Base-by-base conservation (phyloP, 768 basidiomycete species). In the Hypsizygus marmoreus region DNA sequence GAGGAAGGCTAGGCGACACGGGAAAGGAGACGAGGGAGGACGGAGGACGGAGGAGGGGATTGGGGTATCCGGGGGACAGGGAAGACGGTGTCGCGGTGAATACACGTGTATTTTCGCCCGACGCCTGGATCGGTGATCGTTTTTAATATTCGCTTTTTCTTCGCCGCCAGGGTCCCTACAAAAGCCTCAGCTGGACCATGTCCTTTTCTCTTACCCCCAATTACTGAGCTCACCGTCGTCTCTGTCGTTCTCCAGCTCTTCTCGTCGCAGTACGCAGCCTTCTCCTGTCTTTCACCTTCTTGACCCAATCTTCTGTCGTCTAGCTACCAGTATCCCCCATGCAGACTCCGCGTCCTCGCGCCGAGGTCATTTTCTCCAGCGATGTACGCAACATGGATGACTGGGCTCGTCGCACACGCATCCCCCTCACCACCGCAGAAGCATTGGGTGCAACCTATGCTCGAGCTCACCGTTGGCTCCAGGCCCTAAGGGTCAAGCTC, bases 341-440 rank as follows among this genome's bases (percentile, higher is more conserved):
- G 68, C 61, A 65, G 49, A 37, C 55, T 39, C 41, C 62, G 22
- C 62, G 60, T 45, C 62, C 75, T 13, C 55, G 62, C 32, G 71
- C 75, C 32, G 79, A 88, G 59, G 80, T 91, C 64, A 75, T 85
- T 50, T 91, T 91, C 63, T 88, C 86, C 53, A 83, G 81, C 64
- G 83, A 88, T 59, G 86, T 91, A 63, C 74, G 74, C 46, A 83
- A 85, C 63, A 88, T 92, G 84, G 86, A 90, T 67, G 82, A 76
- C 48, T 92, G 89, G 89, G 86, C 90, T 0, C 74, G 70, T 44
- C 81, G 88, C 47, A 90, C 89, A 0, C 75, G 81, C 62, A 89
- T 92, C 39, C 87, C 88, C 32, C 74, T 92, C 50, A 89, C 88
- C 55, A 89, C 84, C 42, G 89, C 87, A 40, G 89, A 91, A 54